Evolutionary conservation across 108 stramenopile genomes (phyloP), one percentile per base, ranked within the genome.

Genomic region (Parietichytrium sp.): DNA sequence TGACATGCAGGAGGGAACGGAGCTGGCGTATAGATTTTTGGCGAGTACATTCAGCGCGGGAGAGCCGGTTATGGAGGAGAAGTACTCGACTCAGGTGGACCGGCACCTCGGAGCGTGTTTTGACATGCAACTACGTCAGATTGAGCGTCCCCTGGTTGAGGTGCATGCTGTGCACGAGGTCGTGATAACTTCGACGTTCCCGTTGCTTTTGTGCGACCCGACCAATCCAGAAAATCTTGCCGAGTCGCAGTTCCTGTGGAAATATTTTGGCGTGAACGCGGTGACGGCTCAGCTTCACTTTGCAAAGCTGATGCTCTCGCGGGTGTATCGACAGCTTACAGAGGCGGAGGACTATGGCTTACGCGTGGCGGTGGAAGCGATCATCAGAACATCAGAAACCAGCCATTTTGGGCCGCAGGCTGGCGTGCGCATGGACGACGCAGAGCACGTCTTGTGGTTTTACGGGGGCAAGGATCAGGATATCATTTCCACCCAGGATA

Each of bases 131-230:
- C 20, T 72, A 12, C 6, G 61, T 0, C 61, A 23, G n/a, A 72
- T 72, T 45, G n/a, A n/a, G n/a, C n/a, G n/a, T n/a, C 61, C 61
- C 6, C 61, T 72, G 38, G 61, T 72, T 25, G 61, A 72, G 33
- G 20, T 72, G 36, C 61, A 72, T 27, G 61, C 36, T 27, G 3
- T 72, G 1, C 61, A 72, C 20, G 20, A 27, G 38, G 61, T 72
- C 42, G 20, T 6, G 10, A 42, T 72, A 2, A 25, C 15, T 31
- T 18, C 15, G 0, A n/a, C 61, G n/a, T 36, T 72, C 2, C 61
- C 61, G 29, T 42, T 72, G 0, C 61, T 72, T 42, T 45, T 12
- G 1, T 10, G 10, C 13, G 61, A 72, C 61, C 61, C 61, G 33
- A 72, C 61, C 3, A 72, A 72, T 20, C 61, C 61, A 6, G 61